Conservation (phyloP, 2,329 filamentous ascomycete genomes). For the Phaeophleospora eucalypticola region DNA sequence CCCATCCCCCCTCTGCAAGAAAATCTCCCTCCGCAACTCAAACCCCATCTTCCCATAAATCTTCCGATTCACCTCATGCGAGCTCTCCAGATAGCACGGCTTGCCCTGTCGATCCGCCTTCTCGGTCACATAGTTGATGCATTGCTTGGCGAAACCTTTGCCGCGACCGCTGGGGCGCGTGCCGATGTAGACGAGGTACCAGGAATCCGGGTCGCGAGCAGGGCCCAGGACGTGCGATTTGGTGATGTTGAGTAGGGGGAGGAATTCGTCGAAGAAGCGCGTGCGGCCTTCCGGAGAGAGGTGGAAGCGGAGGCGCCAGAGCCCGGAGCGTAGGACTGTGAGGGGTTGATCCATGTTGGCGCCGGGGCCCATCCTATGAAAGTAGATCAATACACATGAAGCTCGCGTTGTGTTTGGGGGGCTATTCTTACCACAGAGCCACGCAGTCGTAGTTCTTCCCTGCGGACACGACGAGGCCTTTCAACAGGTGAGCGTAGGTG, state of each 20-base stretch:
- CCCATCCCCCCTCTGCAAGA: slow-evolving; percentile 54
- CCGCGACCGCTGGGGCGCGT: slow-evolving; percentile 67
- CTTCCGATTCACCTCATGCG: slow-evolving; percentile 60
- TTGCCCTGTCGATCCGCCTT: slow-evolving; percentile 65
- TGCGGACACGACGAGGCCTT: slow-evolving; percentile 69
- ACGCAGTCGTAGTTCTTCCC: slow-evolving; percentile 74
- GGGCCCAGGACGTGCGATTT: slow-evolving; percentile 64
- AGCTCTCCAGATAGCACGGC: slow-evolving; percentile 75
- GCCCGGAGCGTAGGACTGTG: slow-evolving; percentile 68
- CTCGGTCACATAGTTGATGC: slow-evolving; percentile 65
- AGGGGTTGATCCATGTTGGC: slow-evolving; percentile 68
- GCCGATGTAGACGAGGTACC: slow-evolving; percentile 81
- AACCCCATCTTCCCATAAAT: slow-evolving; percentile 78
- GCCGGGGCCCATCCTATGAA: slow-evolving; percentile 66
- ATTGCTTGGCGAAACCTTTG: slow-evolving; percentile 66
- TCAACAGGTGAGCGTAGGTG: slow-evolving; percentile 69
- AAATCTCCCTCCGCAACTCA: slow-evolving; percentile 59
- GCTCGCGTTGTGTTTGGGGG: background rate
- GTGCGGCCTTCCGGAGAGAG: slow-evolving; percentile 66
- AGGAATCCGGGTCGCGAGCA: slow-evolving; percentile 61
- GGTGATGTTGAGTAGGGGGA: slow-evolving; percentile 68
- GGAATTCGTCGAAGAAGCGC: slow-evolving; percentile 73
- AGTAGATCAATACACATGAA: background rate
- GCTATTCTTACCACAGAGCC: slow-evolving; percentile 64
- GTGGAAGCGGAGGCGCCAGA: slow-evolving; percentile 73